A percentile compares a stretch with the other conserved stretches of the same genome.
Conservation (phyloP, 2,329 filamentous ascomycete species). For the Bimuria novae-zelandiae region DNA sequence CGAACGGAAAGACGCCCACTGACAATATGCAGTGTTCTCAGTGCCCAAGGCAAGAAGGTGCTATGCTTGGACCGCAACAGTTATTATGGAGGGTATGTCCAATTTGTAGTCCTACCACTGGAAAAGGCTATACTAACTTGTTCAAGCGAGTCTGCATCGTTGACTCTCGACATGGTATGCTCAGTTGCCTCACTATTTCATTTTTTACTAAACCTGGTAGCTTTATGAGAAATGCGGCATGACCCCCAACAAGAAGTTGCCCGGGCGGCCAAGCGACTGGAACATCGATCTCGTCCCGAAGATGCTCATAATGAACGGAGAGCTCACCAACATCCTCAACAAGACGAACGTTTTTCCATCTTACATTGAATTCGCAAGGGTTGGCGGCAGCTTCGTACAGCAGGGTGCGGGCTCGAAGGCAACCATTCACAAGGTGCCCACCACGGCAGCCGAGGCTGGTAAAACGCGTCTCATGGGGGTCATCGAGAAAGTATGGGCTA, state of each 20-base stretch:
- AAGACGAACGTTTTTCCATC: conserved; percentile 78
- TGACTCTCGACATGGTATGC: conserved; percentile 88
- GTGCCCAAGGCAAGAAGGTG: conserved; percentile 98
- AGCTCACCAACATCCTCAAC: conserved; percentile 97
- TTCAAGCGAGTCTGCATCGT: conserved; percentile 84
- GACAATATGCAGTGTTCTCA: conserved; percentile 71
- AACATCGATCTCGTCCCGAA: conserved; percentile 99
- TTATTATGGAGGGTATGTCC: conserved; percentile 91
- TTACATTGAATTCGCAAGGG: conserved; percentile 62
- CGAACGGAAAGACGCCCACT: conserved; percentile 12
- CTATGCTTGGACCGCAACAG: conserved; percentile 98
- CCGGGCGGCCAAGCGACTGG: conserved; percentile 96
- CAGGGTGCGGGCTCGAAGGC: conserved; percentile 81
- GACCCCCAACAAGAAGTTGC: conserved; percentile 88
- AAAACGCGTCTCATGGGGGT: conserved; percentile 94
- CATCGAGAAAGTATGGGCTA: conserved; percentile 96
- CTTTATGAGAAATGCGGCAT: conserved; percentile 98
- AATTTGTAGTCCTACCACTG: conserved; percentile 10
- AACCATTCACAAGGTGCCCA: conserved; percentile 95
- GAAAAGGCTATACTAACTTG: conserved; percentile 27
- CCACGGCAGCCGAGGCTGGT: conserved; percentile 84
- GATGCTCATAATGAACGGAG: conserved; percentile 97
- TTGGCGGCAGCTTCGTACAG: conserved; percentile 95
- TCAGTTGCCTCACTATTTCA: conserved; percentile 7
- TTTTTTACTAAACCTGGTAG: conserved; percentile 58